Evolutionary conservation across 2,329 filamentous ascomycete genomes (phyloP), one percentile per base, ranked within the genome.

Genomic region (Berkeleyomyces basicola): DNA sequence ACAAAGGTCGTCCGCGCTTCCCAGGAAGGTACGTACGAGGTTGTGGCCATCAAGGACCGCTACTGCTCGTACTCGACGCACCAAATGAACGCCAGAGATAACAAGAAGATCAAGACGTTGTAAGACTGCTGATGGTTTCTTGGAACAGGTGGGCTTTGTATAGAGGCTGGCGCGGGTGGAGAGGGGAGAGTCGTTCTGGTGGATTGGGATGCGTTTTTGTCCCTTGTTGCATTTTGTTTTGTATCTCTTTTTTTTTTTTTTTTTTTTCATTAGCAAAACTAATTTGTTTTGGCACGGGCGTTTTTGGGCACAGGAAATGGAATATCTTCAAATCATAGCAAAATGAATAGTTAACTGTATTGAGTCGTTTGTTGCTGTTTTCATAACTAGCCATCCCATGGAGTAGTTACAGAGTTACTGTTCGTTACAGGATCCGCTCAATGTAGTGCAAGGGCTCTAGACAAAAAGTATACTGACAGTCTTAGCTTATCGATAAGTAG

Each of bases 11-110:
- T 97, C 68, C 85, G 85, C 68, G 90, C 91, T 36, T 90, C 86
- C 68, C 88, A 96, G 71, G 93, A 97, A 78, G 93, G 93, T 59
- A 96, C 90, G 67, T 99, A 99, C 71, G 93, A 99, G 75, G 92
- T 99, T 16, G 88, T 97, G 39, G 86, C 89, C 9, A 96, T 99
- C 74, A 95, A 95, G 78, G 93, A 99, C 74, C 84, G 84, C 70
- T 95, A 83, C 75, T 99, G 93, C 72, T 85, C 89, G 36, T 96
- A 95, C 73, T 88, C 88, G 55, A 92, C 85, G 65, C 81, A 85
- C 70, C 80, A 82, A 67, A 74, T 78, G 55, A 77, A 77, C 60
- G 79, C 76, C 64, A 77, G 74, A 67, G 75, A 77, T 69, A 74
- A 70, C 72, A 78, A 63, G 61, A 67, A 67, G 61, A 59, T 64